Base-by-base conservation (phyloP, 176 grass and related monocot species). In the Cocos nucifera region DNA sequence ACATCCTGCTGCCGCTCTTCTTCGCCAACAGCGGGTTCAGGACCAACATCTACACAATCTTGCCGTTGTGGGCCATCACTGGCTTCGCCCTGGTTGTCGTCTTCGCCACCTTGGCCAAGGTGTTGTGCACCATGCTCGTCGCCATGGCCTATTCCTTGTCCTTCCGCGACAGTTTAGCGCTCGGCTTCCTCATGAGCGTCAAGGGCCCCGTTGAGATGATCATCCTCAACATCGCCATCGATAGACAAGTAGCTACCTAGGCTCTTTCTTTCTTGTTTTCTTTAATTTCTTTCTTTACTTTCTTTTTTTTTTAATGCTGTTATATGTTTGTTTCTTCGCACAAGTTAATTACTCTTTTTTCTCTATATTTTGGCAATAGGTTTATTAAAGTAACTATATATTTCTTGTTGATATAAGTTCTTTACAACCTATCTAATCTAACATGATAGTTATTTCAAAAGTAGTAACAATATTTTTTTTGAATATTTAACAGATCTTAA, bases 171-270 rank as follows among this genome's bases (percentile, higher is more conserved):
- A 66, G 79, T 1, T 20, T 82, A 17, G 57, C 67, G 44, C 72
- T 82, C 21, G 79, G 79, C 7, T 16, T 72, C 54, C 61, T 82
- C 49, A 67, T 82, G 51, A 61, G 44, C 54, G 59, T 54, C 61
- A 76, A 61, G 50, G 79, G 79, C 26, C 66, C 73, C 17, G 21
- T 67, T 4, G 61, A 82, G 56, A 56, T 66, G 19, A 65, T 70
- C 28, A 69, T 82, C 22, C 53, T 76, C 4, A 70, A 59, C 19
- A 52, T 54, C 16, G 61, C 58, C 35, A 27, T 50, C 32, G 39
- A 59, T 4, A 70, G 66, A 28, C 55, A 67, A 22, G 79, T 77
- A 23, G 23, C 23, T 23, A 21, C 21, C 21, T 21, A 58, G 4
- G 23, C 23, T 27, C 52, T 72, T 22, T 62, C 7, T 17, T 27